Percentiles rank a stretch among this genome's conserved stretches.
These are phyloP conservation scores for Pseudozyma sp. DNA, from an alignment of 1,284 basidiomycete genomes.

Conservation along the genomic window DNA sequence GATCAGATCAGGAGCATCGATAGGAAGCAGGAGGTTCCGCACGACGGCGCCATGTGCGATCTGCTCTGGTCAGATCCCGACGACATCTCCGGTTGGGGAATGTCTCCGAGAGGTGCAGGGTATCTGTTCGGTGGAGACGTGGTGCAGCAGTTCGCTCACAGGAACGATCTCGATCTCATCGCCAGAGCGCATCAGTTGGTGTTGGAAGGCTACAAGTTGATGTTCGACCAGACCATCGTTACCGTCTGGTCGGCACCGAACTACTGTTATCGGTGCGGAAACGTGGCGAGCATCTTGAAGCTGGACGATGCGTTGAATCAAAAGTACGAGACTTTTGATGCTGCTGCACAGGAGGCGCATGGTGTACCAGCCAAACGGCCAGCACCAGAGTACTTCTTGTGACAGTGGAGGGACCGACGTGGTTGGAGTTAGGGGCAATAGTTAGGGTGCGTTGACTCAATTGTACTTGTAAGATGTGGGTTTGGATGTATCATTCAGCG, in stretches of 20 bases:
- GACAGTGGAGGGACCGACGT: neutral
- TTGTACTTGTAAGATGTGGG: slow-evolving; percentile 5
- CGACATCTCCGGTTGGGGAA: slow-evolving; percentile 75
- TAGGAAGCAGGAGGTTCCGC: slow-evolving; percentile 97
- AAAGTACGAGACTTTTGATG: slow-evolving; percentile 66
- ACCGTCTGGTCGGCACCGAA: slow-evolving; percentile 99
- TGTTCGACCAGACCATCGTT: slow-evolving; percentile 95
- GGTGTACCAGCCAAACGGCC: slow-evolving; percentile 64
- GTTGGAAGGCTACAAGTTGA: slow-evolving; percentile 96
- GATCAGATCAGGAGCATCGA: slow-evolving; percentile 88
- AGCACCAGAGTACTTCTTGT: slow-evolving; percentile 64
- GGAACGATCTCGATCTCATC: slow-evolving; percentile 92
- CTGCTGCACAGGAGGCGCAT: slow-evolving; percentile 61
- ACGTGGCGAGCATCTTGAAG: slow-evolving; percentile 65
- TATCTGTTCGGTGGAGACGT: slow-evolving; percentile 95
- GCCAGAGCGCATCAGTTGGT: slow-evolving; percentile 97
- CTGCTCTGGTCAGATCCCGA: slow-evolving; percentile 98
- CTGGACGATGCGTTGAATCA: slow-evolving; percentile 66
- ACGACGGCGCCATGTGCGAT: slow-evolving; percentile 99
- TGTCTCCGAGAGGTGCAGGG: slow-evolving; percentile 95
- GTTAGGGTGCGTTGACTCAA: neutral
- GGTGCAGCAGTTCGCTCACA: slow-evolving; percentile 87
- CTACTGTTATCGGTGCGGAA: slow-evolving; percentile 81
- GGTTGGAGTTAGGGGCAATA: too few species aligned
- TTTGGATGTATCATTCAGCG: too few species aligned